Conservation (phyloP, 306 rosid genomes). For the Dryas alaskensis region DNA sequence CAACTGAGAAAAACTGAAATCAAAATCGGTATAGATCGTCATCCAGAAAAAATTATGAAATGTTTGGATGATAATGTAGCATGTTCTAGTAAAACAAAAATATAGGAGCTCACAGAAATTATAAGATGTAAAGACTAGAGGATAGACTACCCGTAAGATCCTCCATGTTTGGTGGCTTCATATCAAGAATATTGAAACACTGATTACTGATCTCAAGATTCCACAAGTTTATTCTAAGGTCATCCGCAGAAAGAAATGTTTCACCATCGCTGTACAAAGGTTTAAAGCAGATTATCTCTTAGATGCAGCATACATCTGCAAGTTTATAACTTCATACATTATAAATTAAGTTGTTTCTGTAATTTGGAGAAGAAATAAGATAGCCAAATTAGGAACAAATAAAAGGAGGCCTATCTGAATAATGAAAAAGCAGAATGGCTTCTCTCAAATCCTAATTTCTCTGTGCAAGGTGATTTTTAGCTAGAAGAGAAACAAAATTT, state of each 20-base stretch:
- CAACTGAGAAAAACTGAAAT: not conserved
- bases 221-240: conserved; percentile 77
- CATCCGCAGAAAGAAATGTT: conserved; percentile 75
- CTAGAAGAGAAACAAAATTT: not conserved
- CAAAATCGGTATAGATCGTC: not conserved
- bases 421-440: conserved; percentile 7
- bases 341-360: not conserved
- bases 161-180: conserved; percentile 69
- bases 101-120: conserved; percentile 15
- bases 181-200: conserved; percentile 68
- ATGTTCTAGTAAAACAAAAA: not conserved
- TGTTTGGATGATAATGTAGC: not conserved
- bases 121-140: not conserved
- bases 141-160: conserved; percentile 55
- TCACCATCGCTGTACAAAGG: conserved; percentile 58
- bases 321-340: not conserved
- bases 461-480: not conserved
- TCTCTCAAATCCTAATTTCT: not conserved
- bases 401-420: conserved; percentile 1
- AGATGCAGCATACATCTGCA: conserved; percentile 2
- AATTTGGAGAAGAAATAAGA: not conserved
- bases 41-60: not conserved
- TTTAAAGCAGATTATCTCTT: conserved; percentile 25
- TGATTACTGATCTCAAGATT: conserved; percentile 62
- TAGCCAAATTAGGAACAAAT: not conserved